Conservation (phyloP, 345 rosid species). For the Syzygium aqueum region DNA sequence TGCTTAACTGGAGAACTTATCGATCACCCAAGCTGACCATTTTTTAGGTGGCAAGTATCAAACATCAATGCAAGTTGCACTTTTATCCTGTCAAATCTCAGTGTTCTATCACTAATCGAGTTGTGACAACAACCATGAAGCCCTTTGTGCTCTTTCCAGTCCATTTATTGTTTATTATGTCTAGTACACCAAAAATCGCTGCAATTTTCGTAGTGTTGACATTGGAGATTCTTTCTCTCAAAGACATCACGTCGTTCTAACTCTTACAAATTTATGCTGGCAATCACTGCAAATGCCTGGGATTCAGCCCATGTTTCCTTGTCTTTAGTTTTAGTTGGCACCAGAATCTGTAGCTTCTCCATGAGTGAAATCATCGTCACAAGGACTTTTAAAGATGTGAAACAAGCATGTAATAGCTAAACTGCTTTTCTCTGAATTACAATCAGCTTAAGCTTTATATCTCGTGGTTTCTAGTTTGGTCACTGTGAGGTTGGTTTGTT, state of each 20-base stretch:
- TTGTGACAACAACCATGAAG: not conserved
- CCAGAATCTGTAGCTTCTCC: not conserved
- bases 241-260: not conserved
- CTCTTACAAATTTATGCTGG: not conserved
- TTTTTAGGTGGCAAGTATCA: not conserved
- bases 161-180: not conserved
- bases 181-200: not conserved
- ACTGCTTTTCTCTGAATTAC: not conserved
- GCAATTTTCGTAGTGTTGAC: not conserved
- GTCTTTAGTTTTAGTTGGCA: not conserved
- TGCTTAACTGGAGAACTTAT: not conserved
- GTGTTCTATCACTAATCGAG: not conserved
- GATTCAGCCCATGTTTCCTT: not conserved
- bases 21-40: not conserved
- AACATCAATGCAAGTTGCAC: not conserved
- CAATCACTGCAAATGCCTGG: not conserved
- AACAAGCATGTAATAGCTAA: not conserved
- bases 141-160: not conserved
- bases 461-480: not conserved
- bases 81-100: not conserved
- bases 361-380: not conserved
- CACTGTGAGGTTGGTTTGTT: not conserved
- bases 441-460: not conserved
- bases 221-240: not conserved
- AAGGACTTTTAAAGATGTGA: not conserved